A percentile compares a stretch with the other conserved stretches of the same genome.
Evolutionary conservation across 768 basidiomycete species (phyloP).

Genomic region (Rhizopogon roseolus): DNA sequence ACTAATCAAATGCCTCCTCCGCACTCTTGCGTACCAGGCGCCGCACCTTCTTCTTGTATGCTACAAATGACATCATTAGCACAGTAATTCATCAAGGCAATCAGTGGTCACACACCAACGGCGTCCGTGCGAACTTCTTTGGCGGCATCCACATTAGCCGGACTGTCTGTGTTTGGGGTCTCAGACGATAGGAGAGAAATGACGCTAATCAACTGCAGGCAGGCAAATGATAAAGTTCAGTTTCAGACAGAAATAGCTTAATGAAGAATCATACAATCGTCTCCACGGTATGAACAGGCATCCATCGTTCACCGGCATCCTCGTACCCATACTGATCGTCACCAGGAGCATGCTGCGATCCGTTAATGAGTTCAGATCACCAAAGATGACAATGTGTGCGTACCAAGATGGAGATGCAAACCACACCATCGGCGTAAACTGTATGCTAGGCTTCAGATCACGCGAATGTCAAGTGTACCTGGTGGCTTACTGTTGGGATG

Average conservation of each 20-base stretch:
- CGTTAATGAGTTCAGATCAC: neutral
- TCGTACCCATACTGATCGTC: conserved; percentile 98
- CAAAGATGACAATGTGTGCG: neutral
- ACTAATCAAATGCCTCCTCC: conserved; percentile 78
- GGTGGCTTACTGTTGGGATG: conserved; percentile 87
- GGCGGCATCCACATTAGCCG: conserved; percentile 95
- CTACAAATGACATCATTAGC: conserved; percentile 33
- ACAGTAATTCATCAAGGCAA: conserved; percentile 1
- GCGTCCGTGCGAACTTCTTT: conserved; percentile 73
- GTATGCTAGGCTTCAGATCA: conserved; percentile 1
- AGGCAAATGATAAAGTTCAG: too few species aligned
- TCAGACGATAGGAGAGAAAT: conserved; percentile 94
- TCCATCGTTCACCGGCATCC: conserved; percentile 94
- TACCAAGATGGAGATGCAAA: conserved; percentile 95
- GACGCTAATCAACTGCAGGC: conserved; percentile 81
- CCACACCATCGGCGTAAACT: conserved; percentile 92
- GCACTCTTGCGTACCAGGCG: conserved; percentile 82
- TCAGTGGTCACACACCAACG: conserved; percentile 37
- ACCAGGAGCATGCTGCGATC: conserved; percentile 80
- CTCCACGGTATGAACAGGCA: conserved; percentile 96
- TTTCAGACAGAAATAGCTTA: neutral
- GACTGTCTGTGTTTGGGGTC: conserved; percentile 86
- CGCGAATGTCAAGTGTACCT: neutral
- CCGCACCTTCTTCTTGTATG: conserved; percentile 95
- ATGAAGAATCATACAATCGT: conserved; percentile 65